Evolutionary conservation across 768 basidiomycete species (phyloP).

Genomic region (Trametes cubensis): DNA sequence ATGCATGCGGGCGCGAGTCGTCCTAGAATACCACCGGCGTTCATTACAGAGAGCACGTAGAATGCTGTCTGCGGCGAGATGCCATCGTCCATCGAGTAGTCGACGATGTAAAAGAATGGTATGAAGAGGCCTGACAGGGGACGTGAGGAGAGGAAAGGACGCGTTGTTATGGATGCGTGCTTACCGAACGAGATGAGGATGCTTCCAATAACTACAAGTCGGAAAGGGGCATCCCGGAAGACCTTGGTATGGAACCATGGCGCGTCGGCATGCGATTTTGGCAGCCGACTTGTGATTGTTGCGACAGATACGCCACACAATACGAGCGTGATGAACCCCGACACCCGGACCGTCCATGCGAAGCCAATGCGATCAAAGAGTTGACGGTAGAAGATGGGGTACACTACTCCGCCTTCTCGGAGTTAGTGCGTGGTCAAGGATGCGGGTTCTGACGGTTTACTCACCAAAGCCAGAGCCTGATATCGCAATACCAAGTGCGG

Average conservation of each 20-base stretch:
- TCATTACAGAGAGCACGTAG: slow-evolving; percentile 66
- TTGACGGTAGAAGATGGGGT: slow-evolving; percentile 61
- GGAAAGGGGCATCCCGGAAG: slow-evolving; percentile 54
- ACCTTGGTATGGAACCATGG: slow-evolving; percentile 30
- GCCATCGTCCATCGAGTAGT: slow-evolving; percentile 50
- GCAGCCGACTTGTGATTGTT: slow-evolving; percentile 44
- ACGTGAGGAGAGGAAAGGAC: too few relatives aligned
- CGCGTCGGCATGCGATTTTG: slow-evolving; percentile 25
- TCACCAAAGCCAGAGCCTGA: slow-evolving; percentile 69
- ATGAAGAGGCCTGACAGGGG: slow-evolving; percentile 60
- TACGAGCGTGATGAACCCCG: slow-evolving; percentile 51
- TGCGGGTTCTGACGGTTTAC: not conserved
- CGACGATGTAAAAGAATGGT: slow-evolving; percentile 71
- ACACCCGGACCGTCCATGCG: slow-evolving; percentile 63
- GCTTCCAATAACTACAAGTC: slow-evolving; percentile 56
- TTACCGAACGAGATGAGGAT: slow-evolving; percentile 63
- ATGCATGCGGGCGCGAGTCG: slow-evolving; percentile 65
- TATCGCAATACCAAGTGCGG: slow-evolving; percentile 69
- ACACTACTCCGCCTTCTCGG: slow-evolving; percentile 61
- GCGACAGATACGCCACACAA: slow-evolving; percentile 51
- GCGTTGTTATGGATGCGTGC: slow-evolving; percentile 22
- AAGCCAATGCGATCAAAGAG: slow-evolving; percentile 61
- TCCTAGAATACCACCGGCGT: slow-evolving; percentile 66
- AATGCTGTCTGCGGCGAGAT: slow-evolving; percentile 47
- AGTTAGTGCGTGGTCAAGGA: not conserved